A percentile compares a stretch with the other conserved stretches of the same genome.
Conservation (phyloP, 108 stramenopile genomes). For the Cyclotella atomus region DNA sequence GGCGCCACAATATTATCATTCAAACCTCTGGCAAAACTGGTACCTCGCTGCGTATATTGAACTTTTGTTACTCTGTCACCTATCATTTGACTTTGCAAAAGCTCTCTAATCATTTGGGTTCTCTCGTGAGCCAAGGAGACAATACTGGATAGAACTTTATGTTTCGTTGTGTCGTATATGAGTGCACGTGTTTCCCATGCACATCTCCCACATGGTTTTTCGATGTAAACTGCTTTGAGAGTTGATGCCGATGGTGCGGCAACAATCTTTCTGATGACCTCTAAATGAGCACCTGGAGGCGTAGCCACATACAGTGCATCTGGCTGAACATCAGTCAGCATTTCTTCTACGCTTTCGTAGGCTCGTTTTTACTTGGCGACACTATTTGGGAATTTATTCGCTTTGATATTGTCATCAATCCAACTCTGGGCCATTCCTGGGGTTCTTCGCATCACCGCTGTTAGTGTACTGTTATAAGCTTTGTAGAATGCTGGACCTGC, state of each 20-base stretch:
- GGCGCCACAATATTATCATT: conserved; percentile 26
- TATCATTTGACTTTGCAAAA: conserved; percentile 31
- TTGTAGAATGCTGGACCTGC: conserved; percentile 70
- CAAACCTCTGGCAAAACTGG: conserved; percentile 32
- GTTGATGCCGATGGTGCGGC: conserved; percentile 21
- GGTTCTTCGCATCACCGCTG: conserved; percentile 66
- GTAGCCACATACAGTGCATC: conserved; percentile 68
- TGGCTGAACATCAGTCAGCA: conserved; percentile 46
- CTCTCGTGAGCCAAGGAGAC: conserved; percentile 64
- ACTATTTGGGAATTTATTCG: neutral
- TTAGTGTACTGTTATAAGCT: conserved; percentile 47
- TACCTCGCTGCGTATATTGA: conserved; percentile 14
- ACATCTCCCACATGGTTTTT: conserved; percentile 70
- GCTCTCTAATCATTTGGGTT: conserved; percentile 34
- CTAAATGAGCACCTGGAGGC: conserved; percentile 59
- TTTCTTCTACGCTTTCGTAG: conserved; percentile 54
- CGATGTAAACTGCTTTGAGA: conserved; percentile 53
- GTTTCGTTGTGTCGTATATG: conserved; percentile 17
- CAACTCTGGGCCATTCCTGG: conserved; percentile 56
- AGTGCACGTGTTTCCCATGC: conserved; percentile 53
- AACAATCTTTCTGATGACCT: conserved; percentile 38
- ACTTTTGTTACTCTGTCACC: conserved; percentile 45
- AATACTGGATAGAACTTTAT: conserved; percentile 60
- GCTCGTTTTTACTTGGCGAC: conserved; percentile 22
- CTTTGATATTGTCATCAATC: conserved; percentile 26